Evolutionary conservation across 495 filamentous ascomycete genomes (phyloP), one percentile per base, ranked within the genome.

Genomic region (Platismatia glauca): DNA sequence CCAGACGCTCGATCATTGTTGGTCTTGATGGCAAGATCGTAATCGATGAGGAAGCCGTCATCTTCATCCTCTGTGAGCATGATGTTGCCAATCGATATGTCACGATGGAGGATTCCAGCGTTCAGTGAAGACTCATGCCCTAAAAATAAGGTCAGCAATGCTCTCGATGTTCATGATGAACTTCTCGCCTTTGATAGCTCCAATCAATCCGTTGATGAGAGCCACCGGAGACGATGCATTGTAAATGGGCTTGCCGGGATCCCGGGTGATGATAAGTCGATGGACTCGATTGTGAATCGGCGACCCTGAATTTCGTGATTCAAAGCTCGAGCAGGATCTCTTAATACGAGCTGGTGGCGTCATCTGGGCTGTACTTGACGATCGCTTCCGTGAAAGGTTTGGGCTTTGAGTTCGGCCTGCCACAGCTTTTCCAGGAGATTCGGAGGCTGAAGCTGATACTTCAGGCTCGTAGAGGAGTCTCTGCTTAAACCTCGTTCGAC

Each of bases 71-170:
- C 69, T 41, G 67, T 74, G 22, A 75, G 67, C 24, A 74, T 68
- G 22, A 77, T 68, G 56, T 74, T 74, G 22, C 72, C 71, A 38
- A 71, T 70, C n/a, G 73, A 78, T 48, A 78, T 73, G 60, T 79
- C 71, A 63, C 72, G 50, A 41, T 76, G 70, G 0, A 77, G 65
- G 33, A 74, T 63, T 1, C 61, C 64, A 33, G 65, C 53, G 4
- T 62, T 62, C 7, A 70, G 58, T 33, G 74, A 63, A 12, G 71
- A 75, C 53, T 78, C 39, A 65, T 78, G 67, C n/a, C 74, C 72
- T 71, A n/a, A n/a, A 68, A 48, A 64, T 7, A 79, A 24, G n/a
- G 38, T 58, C 8, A 58, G 56, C 8, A 52, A 57, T 53, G 20
- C 29, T 52, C 13, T 66, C 24, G 18, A 66, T 60, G 20, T 33